These are phyloP conservation scores for Geosmithia morbida DNA, from an alignment of 2,329 filamentous ascomycete genomes.

Conservation along the genomic window DNA sequence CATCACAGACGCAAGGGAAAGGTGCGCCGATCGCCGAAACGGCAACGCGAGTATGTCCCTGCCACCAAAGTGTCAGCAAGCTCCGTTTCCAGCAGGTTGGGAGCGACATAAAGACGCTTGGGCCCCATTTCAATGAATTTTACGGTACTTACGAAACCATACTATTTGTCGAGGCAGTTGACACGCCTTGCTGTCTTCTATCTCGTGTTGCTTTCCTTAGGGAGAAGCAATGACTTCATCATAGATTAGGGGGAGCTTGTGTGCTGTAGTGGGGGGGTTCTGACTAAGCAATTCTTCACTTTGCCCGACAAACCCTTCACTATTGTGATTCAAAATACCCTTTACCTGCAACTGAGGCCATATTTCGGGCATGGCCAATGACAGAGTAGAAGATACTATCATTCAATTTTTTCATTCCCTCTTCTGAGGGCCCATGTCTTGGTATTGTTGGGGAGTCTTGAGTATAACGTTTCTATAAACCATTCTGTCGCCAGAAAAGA, in stretches of 20 bases:
- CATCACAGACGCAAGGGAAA: slow-evolving; percentile 70
- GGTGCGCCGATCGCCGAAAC: slow-evolving; percentile 70
- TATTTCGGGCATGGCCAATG: too few relatives aligned
- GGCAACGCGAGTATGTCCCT: slow-evolving; percentile 62
- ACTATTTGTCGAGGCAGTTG: not conserved
- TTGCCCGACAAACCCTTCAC: not conserved
- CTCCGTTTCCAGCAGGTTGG: not conserved
- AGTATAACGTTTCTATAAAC: too few relatives aligned
- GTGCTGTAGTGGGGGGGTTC: not conserved
- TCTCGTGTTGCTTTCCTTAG: not conserved
- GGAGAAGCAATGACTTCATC: not conserved
- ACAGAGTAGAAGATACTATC: too few relatives aligned
- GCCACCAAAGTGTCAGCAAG: not conserved
- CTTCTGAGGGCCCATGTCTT: too few relatives aligned
- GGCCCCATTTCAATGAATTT: not conserved
- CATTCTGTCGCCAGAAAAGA: too few relatives aligned
- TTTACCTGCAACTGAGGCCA: too few relatives aligned
- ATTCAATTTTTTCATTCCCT: too few relatives aligned
- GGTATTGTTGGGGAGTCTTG: too few relatives aligned
- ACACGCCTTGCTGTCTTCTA: not conserved
- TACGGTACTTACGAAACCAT: not conserved
- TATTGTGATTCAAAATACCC: too few relatives aligned
- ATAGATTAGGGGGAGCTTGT: not conserved
- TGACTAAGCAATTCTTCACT: not conserved
- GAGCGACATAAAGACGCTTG: not conserved